Evolutionary conservation across 2,329 filamentous ascomycete genomes (phyloP).

Genomic region (Pestalotiopsis sp.): DNA sequence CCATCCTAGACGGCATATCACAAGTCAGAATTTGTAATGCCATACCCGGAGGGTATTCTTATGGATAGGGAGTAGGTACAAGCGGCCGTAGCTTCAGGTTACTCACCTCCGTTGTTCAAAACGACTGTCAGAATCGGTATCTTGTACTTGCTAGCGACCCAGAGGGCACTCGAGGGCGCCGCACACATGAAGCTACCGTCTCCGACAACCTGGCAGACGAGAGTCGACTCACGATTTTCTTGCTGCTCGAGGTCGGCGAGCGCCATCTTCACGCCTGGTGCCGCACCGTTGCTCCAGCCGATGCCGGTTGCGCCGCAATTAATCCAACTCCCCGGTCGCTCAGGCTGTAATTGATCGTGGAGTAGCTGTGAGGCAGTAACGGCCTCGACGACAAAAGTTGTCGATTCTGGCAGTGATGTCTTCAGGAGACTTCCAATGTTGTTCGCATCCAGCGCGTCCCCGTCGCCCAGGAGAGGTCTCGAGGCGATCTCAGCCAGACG

Average conservation of each 20-base stretch:
- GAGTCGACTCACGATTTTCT: conserved; percentile 39
- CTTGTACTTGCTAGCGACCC: conserved; percentile 49
- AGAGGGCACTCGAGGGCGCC: conserved; percentile 51
- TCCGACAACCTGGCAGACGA: conserved; percentile 52
- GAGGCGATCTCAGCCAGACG: conserved; percentile 26
- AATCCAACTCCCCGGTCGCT: conserved; percentile 72
- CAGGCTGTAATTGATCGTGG: conserved; percentile 71
- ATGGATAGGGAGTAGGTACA: no score
- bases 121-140: conserved; percentile 53
- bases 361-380: conserved; percentile 73
- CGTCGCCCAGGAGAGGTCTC: conserved; percentile 21
- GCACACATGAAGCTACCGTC: conserved; percentile 53
- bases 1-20: conserved; percentile 22
- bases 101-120: conserved; percentile 53
- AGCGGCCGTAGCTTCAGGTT: no score
- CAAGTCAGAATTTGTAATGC: no score
- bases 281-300: conserved; percentile 78
- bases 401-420: conserved; percentile 34
- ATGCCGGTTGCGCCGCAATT: conserved; percentile 82
- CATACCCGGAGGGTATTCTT: no score
- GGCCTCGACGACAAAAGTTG: conserved; percentile 77
- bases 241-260: conserved; percentile 51
- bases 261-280: conserved; percentile 73
- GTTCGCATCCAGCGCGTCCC: conserved; percentile 24
- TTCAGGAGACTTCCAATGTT: conserved; percentile 27